A percentile compares a stretch with the other conserved stretches of the same genome.
Evolutionary conservation across 371 early-diverging fungal genomes (phyloP).

Genomic region (Apophysomyces elegans): DNA sequence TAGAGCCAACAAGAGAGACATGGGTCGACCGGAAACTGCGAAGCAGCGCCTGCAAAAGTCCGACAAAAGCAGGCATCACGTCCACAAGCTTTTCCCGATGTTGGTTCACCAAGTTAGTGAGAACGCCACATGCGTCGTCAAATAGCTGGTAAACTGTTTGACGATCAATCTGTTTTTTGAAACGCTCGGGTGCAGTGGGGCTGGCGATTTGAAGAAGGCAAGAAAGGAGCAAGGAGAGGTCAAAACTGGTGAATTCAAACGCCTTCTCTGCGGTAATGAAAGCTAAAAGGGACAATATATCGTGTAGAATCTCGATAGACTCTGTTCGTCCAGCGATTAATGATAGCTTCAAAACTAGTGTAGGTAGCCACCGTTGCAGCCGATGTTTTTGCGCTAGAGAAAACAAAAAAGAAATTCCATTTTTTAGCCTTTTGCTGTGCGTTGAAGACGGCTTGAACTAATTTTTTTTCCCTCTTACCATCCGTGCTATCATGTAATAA

Average conservation of each 20-base stretch:
- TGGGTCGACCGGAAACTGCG: conserved; percentile 66
- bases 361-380: conserved; percentile 45
- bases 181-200: conserved; percentile 32
- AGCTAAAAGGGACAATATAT: conserved; percentile 39
- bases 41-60: conserved; percentile 51
- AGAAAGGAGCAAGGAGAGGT: conserved; percentile 39
- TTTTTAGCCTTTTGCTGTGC: too few relatives aligned
- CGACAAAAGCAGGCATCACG: conserved; percentile 51
- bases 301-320: conserved; percentile 38
- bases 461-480: conserved; percentile 12
- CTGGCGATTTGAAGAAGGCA: conserved; percentile 39
- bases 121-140: conserved; percentile 44
- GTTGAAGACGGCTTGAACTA: too few relatives aligned
- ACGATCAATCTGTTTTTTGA: conserved; percentile 22
- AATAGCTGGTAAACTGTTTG: conserved; percentile 38
- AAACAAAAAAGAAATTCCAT: not conserved
- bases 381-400: conserved; percentile 42
- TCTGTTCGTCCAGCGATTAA: conserved; percentile 41
- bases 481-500: conserved; percentile 21
- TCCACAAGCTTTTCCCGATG: conserved; percentile 54
- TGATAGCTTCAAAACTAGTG: conserved; percentile 39
- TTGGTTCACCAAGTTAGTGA: conserved; percentile 47
- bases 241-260: conserved; percentile 14
- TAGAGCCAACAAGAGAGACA: conserved; percentile 46
- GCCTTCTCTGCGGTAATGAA: conserved; percentile 44